Conservation (phyloP, 768 basidiomycete genomes). For the Royoungia palumana region DNA sequence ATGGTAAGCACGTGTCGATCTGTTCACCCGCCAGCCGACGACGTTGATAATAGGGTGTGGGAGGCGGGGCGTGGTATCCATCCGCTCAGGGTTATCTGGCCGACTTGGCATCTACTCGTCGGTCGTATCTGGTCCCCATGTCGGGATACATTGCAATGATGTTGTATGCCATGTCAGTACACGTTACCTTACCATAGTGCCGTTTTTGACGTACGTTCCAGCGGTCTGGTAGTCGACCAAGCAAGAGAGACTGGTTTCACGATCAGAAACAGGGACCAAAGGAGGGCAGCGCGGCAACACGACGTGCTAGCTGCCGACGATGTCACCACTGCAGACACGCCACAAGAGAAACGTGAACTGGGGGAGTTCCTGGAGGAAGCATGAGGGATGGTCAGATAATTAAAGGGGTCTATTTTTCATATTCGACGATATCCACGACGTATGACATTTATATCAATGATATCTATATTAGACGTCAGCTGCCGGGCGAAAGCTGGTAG, state of each 20-base stretch:
- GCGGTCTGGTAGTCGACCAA: conserved; percentile 54
- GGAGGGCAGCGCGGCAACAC: conserved; percentile 3
- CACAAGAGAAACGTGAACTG: conserved; percentile 11
- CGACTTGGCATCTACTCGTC: conserved; percentile 44
- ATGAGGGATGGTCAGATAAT: conserved; percentile 2
- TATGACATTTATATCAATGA: conserved; percentile 10
- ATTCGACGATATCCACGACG: not conserved
- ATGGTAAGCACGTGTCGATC: conserved; percentile 38
- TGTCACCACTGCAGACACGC: not conserved
- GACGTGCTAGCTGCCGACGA: not conserved
- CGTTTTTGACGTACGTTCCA: conserved; percentile 19
- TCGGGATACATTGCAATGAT: conserved; percentile 58
- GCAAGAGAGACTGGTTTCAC: conserved; percentile 47
- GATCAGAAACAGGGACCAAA: conserved; percentile 46
- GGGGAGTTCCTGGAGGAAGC: conserved; percentile 13
- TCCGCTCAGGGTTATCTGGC: conserved; percentile 57
- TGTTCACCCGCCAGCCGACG: not conserved
- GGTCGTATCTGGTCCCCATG: conserved; percentile 60
- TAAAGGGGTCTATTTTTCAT: not conserved
- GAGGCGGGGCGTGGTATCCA: conserved; percentile 69
- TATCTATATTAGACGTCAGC: conserved; percentile 13
- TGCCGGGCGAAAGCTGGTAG: conserved; percentile 2
- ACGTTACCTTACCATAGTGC: not conserved
- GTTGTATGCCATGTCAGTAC: conserved; percentile 52
- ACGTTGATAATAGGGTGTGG: conserved; percentile 43